Percentiles rank a stretch among this genome's conserved stretches.
These are phyloP conservation scores for Cladosporium cucumerinum DNA, from an alignment of 2,329 filamentous ascomycete genomes.

Conservation along the genomic window DNA sequence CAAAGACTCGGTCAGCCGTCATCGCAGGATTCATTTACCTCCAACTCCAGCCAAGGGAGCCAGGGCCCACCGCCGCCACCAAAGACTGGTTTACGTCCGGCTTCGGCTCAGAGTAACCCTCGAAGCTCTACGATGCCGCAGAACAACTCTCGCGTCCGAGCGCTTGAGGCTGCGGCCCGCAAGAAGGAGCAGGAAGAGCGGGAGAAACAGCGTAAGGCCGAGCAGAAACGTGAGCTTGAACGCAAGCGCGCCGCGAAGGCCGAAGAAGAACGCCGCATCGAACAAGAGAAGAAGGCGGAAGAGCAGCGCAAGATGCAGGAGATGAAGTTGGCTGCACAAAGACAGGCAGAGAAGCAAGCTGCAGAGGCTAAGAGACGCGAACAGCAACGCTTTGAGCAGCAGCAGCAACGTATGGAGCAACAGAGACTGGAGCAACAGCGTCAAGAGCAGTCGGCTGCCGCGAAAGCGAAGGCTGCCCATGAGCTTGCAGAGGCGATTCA, in stretches of 20 bases:
- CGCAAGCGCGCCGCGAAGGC: slow-evolving; percentile 70
- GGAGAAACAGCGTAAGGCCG: slow-evolving; percentile 72
- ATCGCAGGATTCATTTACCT: slow-evolving; percentile 23
- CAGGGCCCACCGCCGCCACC: slow-evolving; percentile 44
- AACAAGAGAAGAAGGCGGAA: slow-evolving; percentile 38
- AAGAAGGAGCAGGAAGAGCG: slow-evolving; percentile 84
- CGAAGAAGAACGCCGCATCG: slow-evolving; percentile 51
- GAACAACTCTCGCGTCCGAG: slow-evolving; percentile 49
- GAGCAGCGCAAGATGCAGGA: slow-evolving; percentile 39
- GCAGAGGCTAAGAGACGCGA: slow-evolving; percentile 34
- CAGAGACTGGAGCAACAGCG: slow-evolving; percentile 27
- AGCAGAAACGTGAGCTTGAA: slow-evolving; percentile 78
- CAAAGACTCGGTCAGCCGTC: slow-evolving; percentile 34
- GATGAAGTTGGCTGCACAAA: slow-evolving; percentile 36
- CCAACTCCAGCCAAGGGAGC: slow-evolving; percentile 26
- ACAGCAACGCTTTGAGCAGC: slow-evolving; percentile 37
- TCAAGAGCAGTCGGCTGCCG: slow-evolving; percentile 26
- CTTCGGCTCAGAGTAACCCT: slow-evolving; percentile 54
- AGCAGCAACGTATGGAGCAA: slow-evolving; percentile 33
- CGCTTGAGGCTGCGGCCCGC: slow-evolving; percentile 70
- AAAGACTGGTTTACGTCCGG: slow-evolving; percentile 65
- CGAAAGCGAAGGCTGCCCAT: slow-evolving; percentile 32
- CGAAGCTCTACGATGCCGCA: slow-evolving; percentile 40
- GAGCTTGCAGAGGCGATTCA: slow-evolving; percentile 36
- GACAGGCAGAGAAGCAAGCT: slow-evolving; percentile 45